Evolutionary conservation across 768 basidiomycete species (phyloP).

Genomic region (Lactifluus volemus): DNA sequence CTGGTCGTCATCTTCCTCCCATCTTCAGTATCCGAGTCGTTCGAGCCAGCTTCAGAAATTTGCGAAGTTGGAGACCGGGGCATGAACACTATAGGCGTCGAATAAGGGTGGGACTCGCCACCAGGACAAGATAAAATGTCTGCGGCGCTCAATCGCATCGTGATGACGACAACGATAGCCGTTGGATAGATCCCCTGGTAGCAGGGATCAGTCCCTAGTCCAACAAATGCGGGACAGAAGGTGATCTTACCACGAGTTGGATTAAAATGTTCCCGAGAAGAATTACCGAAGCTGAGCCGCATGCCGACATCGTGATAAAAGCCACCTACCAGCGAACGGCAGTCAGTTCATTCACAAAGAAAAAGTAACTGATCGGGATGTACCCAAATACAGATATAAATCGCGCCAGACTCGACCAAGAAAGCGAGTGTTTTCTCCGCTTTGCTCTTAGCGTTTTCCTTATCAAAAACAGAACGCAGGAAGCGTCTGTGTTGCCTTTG

Average conservation of each 20-base stretch:
- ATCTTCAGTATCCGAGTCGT: background rate
- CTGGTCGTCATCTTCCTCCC: background rate
- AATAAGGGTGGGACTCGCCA: background rate
- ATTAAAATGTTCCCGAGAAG: no score
- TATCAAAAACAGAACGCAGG: background rate
- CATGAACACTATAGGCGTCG: background rate
- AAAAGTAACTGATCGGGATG: background rate
- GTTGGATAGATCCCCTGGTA: constrained; percentile 9
- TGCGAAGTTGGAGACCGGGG: background rate
- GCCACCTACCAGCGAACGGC: background rate
- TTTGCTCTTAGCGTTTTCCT: background rate
- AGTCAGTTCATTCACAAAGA: background rate
- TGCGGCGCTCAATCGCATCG: constrained; percentile 5
- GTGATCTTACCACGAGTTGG: constrained; percentile 9
- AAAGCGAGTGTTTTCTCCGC: background rate
- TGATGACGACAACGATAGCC: constrained; percentile 3
- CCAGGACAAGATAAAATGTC: background rate
- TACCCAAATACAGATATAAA: constrained; percentile 10
- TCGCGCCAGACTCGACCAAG: constrained; percentile 3
- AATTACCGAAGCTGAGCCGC: no score
- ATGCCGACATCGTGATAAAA: no score
- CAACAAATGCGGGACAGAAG: background rate
- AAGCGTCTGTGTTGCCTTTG: constrained; percentile 2
- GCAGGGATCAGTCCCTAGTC: background rate
- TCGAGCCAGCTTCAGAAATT: background rate